Base-by-base conservation (phyloP, 2,329 filamentous ascomycete species). In the Orbilia brochopaga region DNA sequence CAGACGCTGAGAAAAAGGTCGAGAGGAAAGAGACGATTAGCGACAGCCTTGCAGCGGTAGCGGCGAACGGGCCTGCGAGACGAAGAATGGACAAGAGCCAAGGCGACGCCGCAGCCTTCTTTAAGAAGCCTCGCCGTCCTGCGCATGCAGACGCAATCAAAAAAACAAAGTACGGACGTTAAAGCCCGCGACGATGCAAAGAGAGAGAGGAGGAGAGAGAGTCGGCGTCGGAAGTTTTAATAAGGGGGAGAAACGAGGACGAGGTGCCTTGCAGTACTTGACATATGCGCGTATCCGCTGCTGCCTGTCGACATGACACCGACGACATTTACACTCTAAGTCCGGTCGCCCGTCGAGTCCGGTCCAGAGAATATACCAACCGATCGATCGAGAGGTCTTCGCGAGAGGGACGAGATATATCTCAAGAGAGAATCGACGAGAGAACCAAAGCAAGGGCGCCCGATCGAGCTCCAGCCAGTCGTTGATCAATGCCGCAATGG, bases 101-200 rank as follows among this genome's bases (percentile, higher is more conserved):
- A 72, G 67, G 27, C 59, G 67, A 61, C 55, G 60, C 66, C 48
- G 54, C 44, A 48, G 44, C 67, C 55, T 65, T 72, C 60, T 65
- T 65, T 72, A 65, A 72, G 57, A 65, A 51, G 58, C 30, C 35
- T 46, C 37, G 57, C 44, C 50, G 42, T 59, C 67, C 46, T 24
- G 55, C n/a, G n/a, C 53, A 24, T 55, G 37, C 27, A 32, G 23
- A 59, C 55, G 66, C 48, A 64, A 52, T 27, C 17, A 48, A 35
- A 60, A 56, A 50, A 37, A 48, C 44, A 23, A 48, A n/a, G n/a
- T n/a, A n/a, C n/a, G n/a, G n/a, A 48, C 15, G n/a, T 19, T 11
- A 21, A 10, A 48, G 17, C 44, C 11, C 13, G 13, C 37, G n/a
- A 17, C 37, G 13, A 42, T 13, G 13, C 37, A 3, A 8, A 42